Evolutionary conservation across 2,329 filamentous ascomycete species (phyloP).

Genomic region (Myotisia sp.): DNA sequence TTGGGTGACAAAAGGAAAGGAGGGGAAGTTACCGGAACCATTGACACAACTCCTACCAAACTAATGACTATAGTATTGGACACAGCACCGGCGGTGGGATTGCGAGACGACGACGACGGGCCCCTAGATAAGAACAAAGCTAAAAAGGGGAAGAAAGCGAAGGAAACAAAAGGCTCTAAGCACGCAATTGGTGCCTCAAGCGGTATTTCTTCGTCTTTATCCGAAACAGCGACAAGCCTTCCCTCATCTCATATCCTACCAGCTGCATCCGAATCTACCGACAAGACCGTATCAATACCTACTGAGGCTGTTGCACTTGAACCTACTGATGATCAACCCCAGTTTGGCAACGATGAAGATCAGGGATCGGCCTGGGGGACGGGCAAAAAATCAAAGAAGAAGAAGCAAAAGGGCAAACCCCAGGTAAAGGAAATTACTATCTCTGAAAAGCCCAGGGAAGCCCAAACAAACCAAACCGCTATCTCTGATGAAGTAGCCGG

Average conservation of each 20-base stretch:
- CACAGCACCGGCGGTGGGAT: too few relatives aligned
- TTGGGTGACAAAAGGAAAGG: too few relatives aligned
- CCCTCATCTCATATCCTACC: neutral
- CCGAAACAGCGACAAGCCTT: too few relatives aligned
- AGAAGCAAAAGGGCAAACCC: neutral
- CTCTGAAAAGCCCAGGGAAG: neutral
- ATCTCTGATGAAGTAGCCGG: too few relatives aligned
- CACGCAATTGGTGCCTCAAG: too few relatives aligned
- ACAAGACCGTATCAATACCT: too few relatives aligned
- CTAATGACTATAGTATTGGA: too few relatives aligned
- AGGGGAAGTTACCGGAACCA: too few relatives aligned
- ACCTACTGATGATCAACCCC: neutral
- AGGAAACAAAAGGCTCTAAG: slow-evolving; percentile 6
- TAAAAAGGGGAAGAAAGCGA: slow-evolving; percentile 10
- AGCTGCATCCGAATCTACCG: neutral
- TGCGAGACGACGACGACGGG: slow-evolving; percentile 1
- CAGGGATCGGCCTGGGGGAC: neutral
- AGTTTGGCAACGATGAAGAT: neutral
- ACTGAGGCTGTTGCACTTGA: neutral
- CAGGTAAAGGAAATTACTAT: neutral
- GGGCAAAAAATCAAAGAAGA: neutral
- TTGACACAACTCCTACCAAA: too few relatives aligned
- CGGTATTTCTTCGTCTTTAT: too few relatives aligned
- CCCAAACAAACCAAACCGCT: slow-evolving; percentile 12
- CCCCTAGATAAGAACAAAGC: slow-evolving; percentile 1